phyloP scores from a whole-genome alignment of 1,284 basidiomycete species.

The Meira nashicola region DNA sequence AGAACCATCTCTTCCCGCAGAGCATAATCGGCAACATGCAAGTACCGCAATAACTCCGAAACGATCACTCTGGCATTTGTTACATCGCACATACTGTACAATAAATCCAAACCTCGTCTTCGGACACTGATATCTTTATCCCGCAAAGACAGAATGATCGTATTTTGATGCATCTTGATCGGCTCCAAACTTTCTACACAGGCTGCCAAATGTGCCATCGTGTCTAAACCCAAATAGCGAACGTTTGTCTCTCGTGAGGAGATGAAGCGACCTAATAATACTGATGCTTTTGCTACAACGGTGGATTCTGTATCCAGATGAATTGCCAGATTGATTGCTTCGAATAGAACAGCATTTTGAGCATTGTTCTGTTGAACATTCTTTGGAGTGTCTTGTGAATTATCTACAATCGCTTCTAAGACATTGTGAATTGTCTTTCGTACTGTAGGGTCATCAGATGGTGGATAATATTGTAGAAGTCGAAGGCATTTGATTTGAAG shows the following conservation, averaged over 20 bases:
- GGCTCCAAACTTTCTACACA: constrained; percentile 75
- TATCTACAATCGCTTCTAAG: constrained; percentile 83
- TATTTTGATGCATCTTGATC: constrained; percentile 91
- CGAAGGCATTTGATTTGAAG: constrained; percentile 92
- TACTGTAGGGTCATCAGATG: constrained; percentile 73
- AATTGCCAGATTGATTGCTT: constrained; percentile 94
- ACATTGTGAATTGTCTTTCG: constrained; percentile 74
- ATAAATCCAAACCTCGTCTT: constrained; percentile 82
- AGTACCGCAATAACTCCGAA: constrained; percentile 84
- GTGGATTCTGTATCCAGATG: constrained; percentile 89
- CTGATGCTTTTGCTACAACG: constrained; percentile 81
- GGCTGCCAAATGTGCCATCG: constrained; percentile 95
- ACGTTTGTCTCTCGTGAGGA: constrained; percentile 98
- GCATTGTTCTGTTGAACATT: constrained; percentile 99
- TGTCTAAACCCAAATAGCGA: constrained; percentile 92
- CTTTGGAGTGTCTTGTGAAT: constrained; percentile 84
- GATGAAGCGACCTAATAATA: constrained; percentile 89
- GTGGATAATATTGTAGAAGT: constrained; percentile 89
- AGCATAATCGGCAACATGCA: constrained; percentile 90
- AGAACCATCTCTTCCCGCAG: constrained; percentile 96
- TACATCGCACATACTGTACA: constrained; percentile 98
- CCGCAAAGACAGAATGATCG: constrained; percentile 85
- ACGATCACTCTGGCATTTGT: constrained; percentile 93
- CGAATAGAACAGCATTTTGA: constrained; percentile 95
- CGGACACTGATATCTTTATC: constrained; percentile 98